Base-by-base conservation (phyloP, 176 grass and related monocot species). In the Neostapfia colusana region DNA sequence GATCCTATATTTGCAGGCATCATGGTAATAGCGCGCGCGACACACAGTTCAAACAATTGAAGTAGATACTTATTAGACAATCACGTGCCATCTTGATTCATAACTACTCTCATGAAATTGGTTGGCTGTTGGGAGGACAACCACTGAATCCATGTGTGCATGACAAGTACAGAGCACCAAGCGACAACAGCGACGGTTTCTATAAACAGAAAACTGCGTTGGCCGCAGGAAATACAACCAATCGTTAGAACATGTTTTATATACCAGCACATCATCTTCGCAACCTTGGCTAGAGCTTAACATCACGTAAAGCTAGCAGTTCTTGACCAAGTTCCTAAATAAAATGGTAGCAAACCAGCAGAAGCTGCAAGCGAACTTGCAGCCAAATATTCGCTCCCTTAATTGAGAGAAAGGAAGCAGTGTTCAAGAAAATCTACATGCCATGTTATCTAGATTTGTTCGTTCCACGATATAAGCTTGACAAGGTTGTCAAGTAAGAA, bases 161-260 rank as follows among this genome's bases (percentile, higher is more conserved):
- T 48, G 67, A 31, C 67, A 69, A 5, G 26, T 31, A 69, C 41
- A 69, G 11, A 69, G 40, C 66, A 69, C 23, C 66, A 45, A 26
- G 21, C n/a, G 6, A 15, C n/a, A 44, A 25, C 10, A 67, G 63
- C 17, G 38, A 41, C 40, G 38, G 4, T 10, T 40, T 65, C 36
- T 40, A 36, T 4, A 64, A 38, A 21, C 24, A 59, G 56, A 40
- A 21, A 40, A 65, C 17, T 21, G 3, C 18, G 0, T 40, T 24
- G n/a, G 42, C 20, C 38, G 44, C 23, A 5, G 26, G 26, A 44
- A 41, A 43, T 27, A 1, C 66, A 27, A 45, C 45, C 40, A 8
- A 68, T 68, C 65, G 45, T 68, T 0, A 44, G 40, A 14, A 45
- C 40, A 68, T 44, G 26, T 26, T 68, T 25, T 23, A 45, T 44